phyloP scores from a whole-genome alignment of 805 yeast genomes.

The Barnettozyma botsteinii region DNA sequence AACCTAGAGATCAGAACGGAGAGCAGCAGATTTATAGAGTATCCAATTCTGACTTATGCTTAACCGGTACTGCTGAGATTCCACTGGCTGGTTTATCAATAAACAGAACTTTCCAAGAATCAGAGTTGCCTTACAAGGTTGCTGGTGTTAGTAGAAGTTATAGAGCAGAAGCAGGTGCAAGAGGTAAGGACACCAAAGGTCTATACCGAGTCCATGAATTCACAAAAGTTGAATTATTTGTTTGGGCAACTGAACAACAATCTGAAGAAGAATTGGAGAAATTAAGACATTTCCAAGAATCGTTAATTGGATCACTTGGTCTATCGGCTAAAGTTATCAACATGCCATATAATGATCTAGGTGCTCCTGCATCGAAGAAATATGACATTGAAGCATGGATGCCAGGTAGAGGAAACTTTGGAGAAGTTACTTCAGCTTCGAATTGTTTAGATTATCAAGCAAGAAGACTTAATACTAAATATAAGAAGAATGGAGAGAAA shows the following conservation, averaged over 20 bases:
- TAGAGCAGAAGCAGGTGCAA: conserved; percentile 95
- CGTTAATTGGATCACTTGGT: conserved; percentile 61
- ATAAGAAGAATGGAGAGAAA: conserved; percentile 30
- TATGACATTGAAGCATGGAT: conserved; percentile 96
- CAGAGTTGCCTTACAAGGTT: conserved; percentile 47
- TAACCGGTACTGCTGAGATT: conserved; percentile 94
- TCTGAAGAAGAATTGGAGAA: conserved; percentile 51
- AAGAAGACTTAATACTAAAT: conserved; percentile 70
- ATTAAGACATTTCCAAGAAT: conserved; percentile 58
- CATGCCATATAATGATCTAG: conserved; percentile 88
- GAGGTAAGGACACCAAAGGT: conserved; percentile 90
- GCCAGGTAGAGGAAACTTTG: conserved; percentile 95
- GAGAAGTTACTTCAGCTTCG: conserved; percentile 87
- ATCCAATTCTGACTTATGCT: conserved; percentile 47
- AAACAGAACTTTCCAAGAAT: conserved; percentile 38
- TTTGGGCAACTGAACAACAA: conserved; percentile 49
- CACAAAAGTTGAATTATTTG: conserved; percentile 88
- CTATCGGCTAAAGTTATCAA: conserved; percentile 73
- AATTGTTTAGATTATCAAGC: conserved; percentile 91
- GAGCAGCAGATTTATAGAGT: conserved; percentile 81
- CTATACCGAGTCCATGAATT: conserved; percentile 94
- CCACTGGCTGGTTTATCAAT: conserved; percentile 80
- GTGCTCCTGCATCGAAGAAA: conserved; percentile 88
- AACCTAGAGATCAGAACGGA: conserved; percentile 82
- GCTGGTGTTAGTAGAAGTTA: conserved; percentile 85